phyloP scores from a whole-genome alignment of 345 rosid genomes.

The Rhizophora mangle region DNA sequence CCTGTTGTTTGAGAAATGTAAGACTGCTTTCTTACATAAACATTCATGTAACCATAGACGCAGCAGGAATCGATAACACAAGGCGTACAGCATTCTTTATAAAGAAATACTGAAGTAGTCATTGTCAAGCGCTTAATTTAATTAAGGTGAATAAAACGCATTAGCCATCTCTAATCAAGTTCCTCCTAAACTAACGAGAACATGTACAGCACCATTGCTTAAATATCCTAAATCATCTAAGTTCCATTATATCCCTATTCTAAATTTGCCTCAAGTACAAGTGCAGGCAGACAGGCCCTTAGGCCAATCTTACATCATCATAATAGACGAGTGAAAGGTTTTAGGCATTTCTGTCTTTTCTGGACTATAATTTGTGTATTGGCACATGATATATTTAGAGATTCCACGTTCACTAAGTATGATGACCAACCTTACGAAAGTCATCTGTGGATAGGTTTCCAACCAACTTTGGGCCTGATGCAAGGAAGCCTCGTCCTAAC shows the following conservation, averaged over 20 bases:
- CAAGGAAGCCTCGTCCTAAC: slow-evolving; percentile 63
- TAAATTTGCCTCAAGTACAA: no score
- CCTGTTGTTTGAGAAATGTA: not conserved
- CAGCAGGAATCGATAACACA: no score
- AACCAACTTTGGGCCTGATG: slow-evolving; percentile 52
- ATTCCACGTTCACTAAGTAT: not conserved
- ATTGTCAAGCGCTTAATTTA: not conserved
- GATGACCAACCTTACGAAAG: slow-evolving; percentile 37
- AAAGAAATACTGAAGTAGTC: not conserved
- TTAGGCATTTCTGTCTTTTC: not conserved
- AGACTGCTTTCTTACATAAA: no score
- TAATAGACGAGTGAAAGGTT: not conserved
- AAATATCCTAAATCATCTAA: no score
- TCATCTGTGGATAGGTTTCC: slow-evolving; percentile 42
- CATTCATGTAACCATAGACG: no score
- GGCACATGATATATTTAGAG: not conserved
- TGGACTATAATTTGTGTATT: not conserved
- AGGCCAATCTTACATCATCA: no score
- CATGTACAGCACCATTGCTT: no score
- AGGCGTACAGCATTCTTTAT: not conserved
- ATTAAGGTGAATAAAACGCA: no score
- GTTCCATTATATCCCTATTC: no score
- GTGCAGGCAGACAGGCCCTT: no score
- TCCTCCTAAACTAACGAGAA: no score
- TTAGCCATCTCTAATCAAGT: not conserved